These are phyloP conservation scores for Vitis riparia DNA, from an alignment of 164 flowering plant genomes.

Conservation along the genomic window DNA sequence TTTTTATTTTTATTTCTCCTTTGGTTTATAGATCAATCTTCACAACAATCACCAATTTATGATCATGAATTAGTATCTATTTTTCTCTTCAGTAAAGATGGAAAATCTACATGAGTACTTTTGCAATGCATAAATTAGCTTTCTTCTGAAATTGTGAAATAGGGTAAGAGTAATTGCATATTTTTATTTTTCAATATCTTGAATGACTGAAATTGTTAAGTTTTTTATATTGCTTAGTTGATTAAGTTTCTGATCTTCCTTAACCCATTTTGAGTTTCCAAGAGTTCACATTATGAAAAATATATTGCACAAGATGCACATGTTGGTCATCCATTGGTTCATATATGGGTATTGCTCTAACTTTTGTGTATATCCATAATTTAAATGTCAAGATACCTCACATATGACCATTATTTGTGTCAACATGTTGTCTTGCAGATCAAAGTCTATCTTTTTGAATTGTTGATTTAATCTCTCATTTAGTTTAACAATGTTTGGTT, in stretches of 20 bases:
- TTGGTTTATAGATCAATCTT: slow-evolving; percentile 9
- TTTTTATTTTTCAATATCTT: too few relatives aligned
- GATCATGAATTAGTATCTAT: neutral
- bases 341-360: neutral
- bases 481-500: neutral
- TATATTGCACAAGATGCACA: neutral
- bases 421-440: neutral
- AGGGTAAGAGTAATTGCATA: too few relatives aligned
- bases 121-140: too few relatives aligned
- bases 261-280: too few relatives aligned
- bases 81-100: neutral
- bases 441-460: neutral
- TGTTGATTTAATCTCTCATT: neutral
- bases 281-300: neutral
- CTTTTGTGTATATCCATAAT: neutral
- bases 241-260: too few relatives aligned
- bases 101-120: too few relatives aligned
- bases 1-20: slow-evolving; percentile 20
- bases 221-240: too few relatives aligned
- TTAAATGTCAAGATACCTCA: neutral
- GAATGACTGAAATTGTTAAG: too few relatives aligned
- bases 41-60: neutral
- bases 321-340: neutral
- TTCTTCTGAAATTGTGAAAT: neutral
- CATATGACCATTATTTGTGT: neutral